These are phyloP conservation scores for Heritiera littoralis DNA, from an alignment of 345 rosid genomes.

Conservation along the genomic window DNA sequence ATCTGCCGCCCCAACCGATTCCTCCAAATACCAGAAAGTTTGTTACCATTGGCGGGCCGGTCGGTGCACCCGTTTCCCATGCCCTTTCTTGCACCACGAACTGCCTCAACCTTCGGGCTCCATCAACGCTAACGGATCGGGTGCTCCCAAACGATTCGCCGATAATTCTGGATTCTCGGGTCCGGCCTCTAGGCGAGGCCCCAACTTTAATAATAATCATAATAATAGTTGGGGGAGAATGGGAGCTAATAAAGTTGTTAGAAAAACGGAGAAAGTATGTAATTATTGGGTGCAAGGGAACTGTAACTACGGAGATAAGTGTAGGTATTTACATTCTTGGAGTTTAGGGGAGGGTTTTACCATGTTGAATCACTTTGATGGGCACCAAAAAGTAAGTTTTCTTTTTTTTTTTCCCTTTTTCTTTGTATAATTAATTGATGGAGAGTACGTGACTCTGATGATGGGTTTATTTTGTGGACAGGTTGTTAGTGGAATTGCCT, in stretches of 20 bases:
- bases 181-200: conserved; percentile 55
- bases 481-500: conserved; percentile 84
- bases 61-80: conserved; percentile 64
- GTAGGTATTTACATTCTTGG: conserved; percentile 92
- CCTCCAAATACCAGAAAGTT: conserved; percentile 55
- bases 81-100: conserved; percentile 77
- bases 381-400: conserved; percentile 69
- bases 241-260: conserved; percentile 54
- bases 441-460: conserved; percentile 5
- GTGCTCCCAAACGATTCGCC: conserved; percentile 58
- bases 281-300: conserved; percentile 85
- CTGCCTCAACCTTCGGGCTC: conserved; percentile 46
- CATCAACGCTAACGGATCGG: conserved; percentile 37
- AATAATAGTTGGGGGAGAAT: conserved; percentile 55
- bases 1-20: conserved; percentile 27
- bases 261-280: conserved; percentile 74
- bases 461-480: conserved; percentile 33
- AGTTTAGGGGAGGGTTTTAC: conserved; percentile 74
- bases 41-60: conserved; percentile 93
- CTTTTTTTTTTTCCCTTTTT: neutral
- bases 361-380: conserved; percentile 79
- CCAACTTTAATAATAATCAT: conserved; percentile 43
- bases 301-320: conserved; percentile 73
- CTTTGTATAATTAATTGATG: neutral
- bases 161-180: conserved; percentile 65